phyloP scores from a whole-genome alignment of 306 rosid species.

The Begonia masoniana region DNA sequence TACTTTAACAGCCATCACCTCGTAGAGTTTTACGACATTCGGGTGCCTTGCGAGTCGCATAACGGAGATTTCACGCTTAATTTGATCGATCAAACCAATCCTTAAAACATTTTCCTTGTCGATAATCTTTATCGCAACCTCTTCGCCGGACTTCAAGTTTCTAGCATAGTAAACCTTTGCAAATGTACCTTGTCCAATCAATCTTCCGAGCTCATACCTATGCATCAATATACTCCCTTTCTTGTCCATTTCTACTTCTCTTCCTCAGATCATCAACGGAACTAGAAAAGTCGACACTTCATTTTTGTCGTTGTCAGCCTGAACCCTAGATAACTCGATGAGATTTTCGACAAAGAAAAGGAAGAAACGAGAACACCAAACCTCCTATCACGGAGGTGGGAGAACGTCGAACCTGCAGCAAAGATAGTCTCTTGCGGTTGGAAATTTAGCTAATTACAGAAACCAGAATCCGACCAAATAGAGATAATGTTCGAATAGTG shows the following conservation, averaged over 20 bases:
- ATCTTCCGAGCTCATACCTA: slow-evolving; percentile 35
- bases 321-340: too few species aligned
- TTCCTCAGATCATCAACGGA: too few species aligned
- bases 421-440: too few species aligned
- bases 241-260: slow-evolving; percentile 23
- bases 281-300: too few species aligned
- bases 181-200: slow-evolving; percentile 42
- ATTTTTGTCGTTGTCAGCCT: too few species aligned
- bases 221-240: slow-evolving; percentile 30
- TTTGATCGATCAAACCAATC: slow-evolving; percentile 19
- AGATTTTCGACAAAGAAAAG: too few species aligned
- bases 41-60: slow-evolving; percentile 40
- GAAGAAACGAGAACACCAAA: too few species aligned
- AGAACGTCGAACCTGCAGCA: too few species aligned
- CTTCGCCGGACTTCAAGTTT: slow-evolving; percentile 18
- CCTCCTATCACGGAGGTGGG: too few species aligned
- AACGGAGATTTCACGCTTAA: slow-evolving; percentile 29
- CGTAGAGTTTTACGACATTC: slow-evolving; percentile 31
- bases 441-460: too few species aligned
- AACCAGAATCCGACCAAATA: too few species aligned
- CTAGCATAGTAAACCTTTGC: slow-evolving; percentile 44
- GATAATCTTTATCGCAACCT: slow-evolving; percentile 38
- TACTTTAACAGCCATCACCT: slow-evolving; percentile 54
- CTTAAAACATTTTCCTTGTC: slow-evolving; percentile 26
- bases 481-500: too few species aligned